These are phyloP conservation scores for Selenicereus undatus DNA, from an alignment of 148 eudicot species.

Conservation along the genomic window DNA sequence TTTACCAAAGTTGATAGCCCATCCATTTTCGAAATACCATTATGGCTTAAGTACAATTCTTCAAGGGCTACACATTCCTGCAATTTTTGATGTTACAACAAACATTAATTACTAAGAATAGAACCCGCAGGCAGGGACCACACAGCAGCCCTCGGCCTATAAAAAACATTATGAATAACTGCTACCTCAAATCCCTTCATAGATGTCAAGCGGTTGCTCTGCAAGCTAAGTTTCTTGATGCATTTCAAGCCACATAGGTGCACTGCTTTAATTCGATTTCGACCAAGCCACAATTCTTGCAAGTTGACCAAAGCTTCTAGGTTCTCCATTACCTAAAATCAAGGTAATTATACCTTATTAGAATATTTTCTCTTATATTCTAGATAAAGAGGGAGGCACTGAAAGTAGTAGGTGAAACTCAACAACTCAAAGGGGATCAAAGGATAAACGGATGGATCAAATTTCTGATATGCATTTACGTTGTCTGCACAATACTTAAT, in stretches of 20 bases:
- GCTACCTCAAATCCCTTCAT: slow-evolving; percentile 86
- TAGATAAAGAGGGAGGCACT: neutral
- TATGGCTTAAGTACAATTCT: slow-evolving; percentile 94
- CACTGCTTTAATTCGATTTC: slow-evolving; percentile 76
- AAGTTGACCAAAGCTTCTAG: slow-evolving; percentile 55
- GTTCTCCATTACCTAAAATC: slow-evolving; percentile 81
- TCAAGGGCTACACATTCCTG: slow-evolving; percentile 89
- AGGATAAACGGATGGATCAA: neutral
- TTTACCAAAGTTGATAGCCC: slow-evolving; percentile 74
- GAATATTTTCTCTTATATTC: neutral
- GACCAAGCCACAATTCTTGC: slow-evolving; percentile 96
- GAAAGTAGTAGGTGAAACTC: neutral
- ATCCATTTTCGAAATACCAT: slow-evolving; percentile 90
- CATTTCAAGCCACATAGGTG: slow-evolving; percentile 87
- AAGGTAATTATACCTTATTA: neutral
- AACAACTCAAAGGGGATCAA: neutral
- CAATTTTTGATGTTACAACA: slow-evolving; percentile 16
- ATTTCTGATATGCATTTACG: neutral
- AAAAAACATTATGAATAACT: neutral
- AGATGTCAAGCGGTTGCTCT: slow-evolving; percentile 89
- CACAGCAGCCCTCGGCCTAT: neutral
- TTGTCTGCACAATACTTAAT: slow-evolving; percentile 1
- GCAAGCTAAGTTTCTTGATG: slow-evolving; percentile 89
- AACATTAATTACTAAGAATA: slow-evolving; percentile 3
- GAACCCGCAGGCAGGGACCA: neutral